phyloP scores from a whole-genome alignment of 1,284 basidiomycete species.

The Wolfiporia cocos region DNA sequence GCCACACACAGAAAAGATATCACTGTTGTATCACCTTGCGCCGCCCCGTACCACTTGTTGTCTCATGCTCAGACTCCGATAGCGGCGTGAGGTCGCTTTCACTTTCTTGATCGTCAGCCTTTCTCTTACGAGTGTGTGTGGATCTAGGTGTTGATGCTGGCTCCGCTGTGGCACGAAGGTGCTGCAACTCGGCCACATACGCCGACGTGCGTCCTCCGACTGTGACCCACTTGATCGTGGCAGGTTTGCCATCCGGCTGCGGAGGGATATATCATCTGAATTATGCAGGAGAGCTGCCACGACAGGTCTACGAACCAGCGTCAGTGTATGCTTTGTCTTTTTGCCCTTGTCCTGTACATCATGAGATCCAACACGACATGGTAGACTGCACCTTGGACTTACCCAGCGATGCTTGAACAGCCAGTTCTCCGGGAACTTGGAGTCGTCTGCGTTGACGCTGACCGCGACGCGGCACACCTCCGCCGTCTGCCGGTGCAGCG shows the following conservation, averaged over 20 bases:
- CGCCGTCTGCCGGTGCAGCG: constrained; percentile 51
- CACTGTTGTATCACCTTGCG: constrained; percentile 17
- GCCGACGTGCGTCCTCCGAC: constrained; percentile 82
- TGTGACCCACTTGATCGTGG: constrained; percentile 73
- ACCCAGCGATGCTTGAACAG: constrained; percentile 72
- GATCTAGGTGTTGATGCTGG: not conserved
- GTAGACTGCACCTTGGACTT: constrained; percentile 9
- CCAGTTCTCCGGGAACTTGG: constrained; percentile 68
- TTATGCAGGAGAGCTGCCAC: not conserved
- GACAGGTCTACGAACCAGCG: constrained; percentile 1
- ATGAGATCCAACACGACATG: not conserved
- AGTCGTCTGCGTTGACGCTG: constrained; percentile 66
- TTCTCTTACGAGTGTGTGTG: not conserved
- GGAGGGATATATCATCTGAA: not conserved
- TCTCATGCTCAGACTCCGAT: constrained; percentile 23
- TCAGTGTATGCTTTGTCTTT: constrained; percentile 34
- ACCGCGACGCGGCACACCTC: constrained; percentile 64
- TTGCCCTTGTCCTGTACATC: constrained; percentile 31
- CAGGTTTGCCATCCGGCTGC: constrained; percentile 67
- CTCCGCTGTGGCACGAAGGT: constrained; percentile 17
- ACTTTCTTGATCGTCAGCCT: constrained; percentile 11
- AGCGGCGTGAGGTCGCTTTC: constrained; percentile 30
- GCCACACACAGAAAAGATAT: no score
- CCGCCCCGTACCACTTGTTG: constrained; percentile 9
- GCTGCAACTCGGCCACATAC: constrained; percentile 64